Conservation (phyloP, 2,329 filamentous ascomycete species). For the Fusarium scirpi region DNA sequence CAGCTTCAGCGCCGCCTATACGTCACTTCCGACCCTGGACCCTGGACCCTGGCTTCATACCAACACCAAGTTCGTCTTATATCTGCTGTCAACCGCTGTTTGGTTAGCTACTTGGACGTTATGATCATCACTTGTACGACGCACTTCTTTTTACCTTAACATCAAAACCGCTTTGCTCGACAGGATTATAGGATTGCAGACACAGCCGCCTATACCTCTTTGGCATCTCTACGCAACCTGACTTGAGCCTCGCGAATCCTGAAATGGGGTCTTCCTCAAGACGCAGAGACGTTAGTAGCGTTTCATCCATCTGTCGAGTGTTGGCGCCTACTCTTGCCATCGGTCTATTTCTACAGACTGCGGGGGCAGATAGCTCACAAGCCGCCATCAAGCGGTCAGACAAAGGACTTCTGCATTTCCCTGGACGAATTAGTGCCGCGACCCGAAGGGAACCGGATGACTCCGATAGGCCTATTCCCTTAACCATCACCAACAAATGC, state of each 20-base stretch:
- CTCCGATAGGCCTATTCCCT: constrained; percentile 60
- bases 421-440: constrained; percentile 43
- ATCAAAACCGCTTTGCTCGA: constrained; percentile 2
- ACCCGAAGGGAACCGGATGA: constrained; percentile 34
- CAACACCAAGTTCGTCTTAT: constrained; percentile 24
- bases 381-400: constrained; percentile 43
- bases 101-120: constrained; percentile 14
- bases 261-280: constrained; percentile 35
- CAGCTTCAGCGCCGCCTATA: constrained; percentile 23
- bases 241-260: not conserved
- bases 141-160: constrained; percentile 13
- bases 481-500: constrained; percentile 80
- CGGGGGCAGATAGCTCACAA: constrained; percentile 27
- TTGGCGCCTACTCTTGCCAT: constrained; percentile 40
- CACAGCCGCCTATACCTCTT: not conserved
- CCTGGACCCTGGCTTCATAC: constrained; percentile 22
- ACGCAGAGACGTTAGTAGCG: constrained; percentile 25
- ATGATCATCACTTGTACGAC: constrained; percentile 26
- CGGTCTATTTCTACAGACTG: constrained; percentile 36
- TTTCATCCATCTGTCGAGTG: constrained; percentile 39
- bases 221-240: not conserved
- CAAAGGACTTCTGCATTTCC: constrained; percentile 45
- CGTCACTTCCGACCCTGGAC: constrained; percentile 29
- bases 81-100: constrained; percentile 16
- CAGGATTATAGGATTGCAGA: not conserved